These are phyloP conservation scores for Pseudozyma hubeiensis DNA, from an alignment of 1,284 basidiomycete species.

Conservation along the genomic window DNA sequence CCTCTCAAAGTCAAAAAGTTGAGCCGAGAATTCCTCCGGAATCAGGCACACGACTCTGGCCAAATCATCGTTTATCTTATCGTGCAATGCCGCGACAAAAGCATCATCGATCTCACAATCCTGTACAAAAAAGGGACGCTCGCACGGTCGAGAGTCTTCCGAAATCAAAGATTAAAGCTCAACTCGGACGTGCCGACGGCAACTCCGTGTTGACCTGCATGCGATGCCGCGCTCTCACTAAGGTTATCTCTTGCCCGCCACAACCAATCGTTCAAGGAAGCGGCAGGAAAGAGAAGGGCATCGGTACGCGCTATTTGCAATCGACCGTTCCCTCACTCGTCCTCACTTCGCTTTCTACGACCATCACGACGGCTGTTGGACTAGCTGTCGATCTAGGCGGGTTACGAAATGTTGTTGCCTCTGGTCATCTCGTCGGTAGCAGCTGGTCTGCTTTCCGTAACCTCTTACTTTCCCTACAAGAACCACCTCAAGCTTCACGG, in stretches of 20 bases:
- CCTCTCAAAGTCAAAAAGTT: background rate
- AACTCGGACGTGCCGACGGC: conserved; percentile 29
- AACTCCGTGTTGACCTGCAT: conserved; percentile 14
- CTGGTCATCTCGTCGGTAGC: conserved; percentile 36
- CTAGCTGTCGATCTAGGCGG: background rate
- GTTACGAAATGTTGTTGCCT: conserved; percentile 25
- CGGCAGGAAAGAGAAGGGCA: background rate
- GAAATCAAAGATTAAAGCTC: conserved; percentile 26
- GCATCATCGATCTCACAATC: conserved; percentile 20
- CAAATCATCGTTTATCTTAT: background rate
- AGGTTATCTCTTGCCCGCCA: background rate
- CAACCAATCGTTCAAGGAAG: background rate
- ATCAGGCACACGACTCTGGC: background rate
- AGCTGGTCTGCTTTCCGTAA: conserved; percentile 37
- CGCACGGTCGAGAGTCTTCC: conserved; percentile 39
- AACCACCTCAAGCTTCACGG: conserved; percentile 45
- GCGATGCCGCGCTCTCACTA: background rate
- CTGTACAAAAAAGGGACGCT: background rate
- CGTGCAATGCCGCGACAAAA: background rate
- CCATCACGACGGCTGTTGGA: background rate
- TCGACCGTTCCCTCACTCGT: too few species aligned
- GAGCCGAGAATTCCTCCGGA: conserved; percentile 15
- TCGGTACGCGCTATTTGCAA: too few species aligned
- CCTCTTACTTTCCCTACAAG: conserved; percentile 46
- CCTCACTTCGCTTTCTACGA: too few species aligned